A percentile compares a stretch with the other conserved stretches of the same genome.
Evolutionary conservation across 805 yeast species (phyloP).

Genomic region (Wickerhamiella dianesei): DNA sequence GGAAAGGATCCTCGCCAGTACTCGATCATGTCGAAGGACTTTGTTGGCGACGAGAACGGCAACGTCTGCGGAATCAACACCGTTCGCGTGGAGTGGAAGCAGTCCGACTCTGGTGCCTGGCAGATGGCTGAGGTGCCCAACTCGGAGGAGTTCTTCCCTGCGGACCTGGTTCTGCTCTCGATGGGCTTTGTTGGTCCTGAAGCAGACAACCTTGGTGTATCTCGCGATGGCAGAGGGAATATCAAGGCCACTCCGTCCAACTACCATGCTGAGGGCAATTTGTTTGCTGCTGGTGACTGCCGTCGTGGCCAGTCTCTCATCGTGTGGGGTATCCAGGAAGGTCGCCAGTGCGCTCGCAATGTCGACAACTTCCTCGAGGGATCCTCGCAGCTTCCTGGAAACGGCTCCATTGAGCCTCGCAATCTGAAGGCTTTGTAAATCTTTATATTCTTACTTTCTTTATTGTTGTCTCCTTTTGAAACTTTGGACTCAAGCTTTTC

Average conservation of each 20-base stretch:
- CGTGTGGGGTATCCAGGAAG: constrained; percentile 99
- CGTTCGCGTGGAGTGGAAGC: constrained; percentile 96
- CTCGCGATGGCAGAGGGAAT: constrained; percentile 75
- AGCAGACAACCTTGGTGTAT: constrained; percentile 50
- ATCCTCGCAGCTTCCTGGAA: constrained; percentile 73
- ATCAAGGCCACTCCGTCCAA: constrained; percentile 47
- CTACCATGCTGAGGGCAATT: constrained; percentile 59
- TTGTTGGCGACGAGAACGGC: constrained; percentile 88
- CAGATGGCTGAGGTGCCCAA: constrained; percentile 97
- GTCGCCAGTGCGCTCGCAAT: constrained; percentile 94
- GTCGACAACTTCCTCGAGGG: constrained; percentile 75
- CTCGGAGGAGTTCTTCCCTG: constrained; percentile 85
- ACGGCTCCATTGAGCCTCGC: constrained; percentile 82
- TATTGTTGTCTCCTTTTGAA: neutral
- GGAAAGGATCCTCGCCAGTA: constrained; percentile 97
- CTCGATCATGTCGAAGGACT: constrained; percentile 88
- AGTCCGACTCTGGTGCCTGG: constrained; percentile 93
- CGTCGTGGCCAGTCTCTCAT: constrained; percentile 96
- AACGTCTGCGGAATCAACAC: constrained; percentile 92
- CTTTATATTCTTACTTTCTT: neutral
- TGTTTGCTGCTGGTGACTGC: constrained; percentile 97
- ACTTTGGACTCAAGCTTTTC: neutral
- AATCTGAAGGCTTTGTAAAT: constrained; percentile 30
- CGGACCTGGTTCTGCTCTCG: constrained; percentile 82
- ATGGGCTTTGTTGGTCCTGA: constrained; percentile 99